Base-by-base conservation (phyloP, 2,329 filamentous ascomycete genomes). In the Epichloe baconii region DNA sequence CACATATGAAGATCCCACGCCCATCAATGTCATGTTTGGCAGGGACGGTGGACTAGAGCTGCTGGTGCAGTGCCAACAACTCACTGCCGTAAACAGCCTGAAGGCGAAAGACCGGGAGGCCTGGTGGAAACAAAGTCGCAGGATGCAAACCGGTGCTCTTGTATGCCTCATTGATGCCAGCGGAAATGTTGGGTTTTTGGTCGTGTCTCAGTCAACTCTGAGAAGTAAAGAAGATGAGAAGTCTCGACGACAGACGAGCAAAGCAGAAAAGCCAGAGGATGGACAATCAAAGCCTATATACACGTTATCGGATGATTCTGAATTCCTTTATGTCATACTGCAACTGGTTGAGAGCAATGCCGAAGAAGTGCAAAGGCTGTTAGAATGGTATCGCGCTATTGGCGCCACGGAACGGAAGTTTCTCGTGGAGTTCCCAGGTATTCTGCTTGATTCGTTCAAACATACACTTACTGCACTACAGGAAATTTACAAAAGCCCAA, bases 401-500 rank as follows among this genome's bases (percentile, higher is more conserved):
- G 59, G 53, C 0, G 12, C 43, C 0, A 38, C 35, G 3, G 49
- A 56, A 14, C 49, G 53, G 21, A 56, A 58, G 38, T 62, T 57
- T 15, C 66, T 85, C 1, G 69, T 84, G 1, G 81, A 85, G 55
- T 83, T 85, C 51, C 81, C 80, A 0, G 77, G 76, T 0, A 66
- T 84, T 4, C 62, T 85, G 2, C 65, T 82, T 2, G 71, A 75
- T 0, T 71, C 80, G 0, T 84, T 85, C 56, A 64, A 72, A 26
- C 76, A 77, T 26, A 81, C 76, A 0, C 66, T 85, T 0, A 62
- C 69, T 43, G 75, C 75, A 0, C 64, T 85, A 3, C 78, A 85
- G 58, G 59, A 63, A 1, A 78, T 82, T 67, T 71, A 69, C 10
- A 56, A 58, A 64, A 54, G 15, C 62, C 64, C 0, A 58, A 70